Percentiles rank a stretch among this genome's conserved stretches.
phyloP scores from a whole-genome alignment of 2,329 filamentous ascomycete species.

The Talaromyces atroroseus region DNA sequence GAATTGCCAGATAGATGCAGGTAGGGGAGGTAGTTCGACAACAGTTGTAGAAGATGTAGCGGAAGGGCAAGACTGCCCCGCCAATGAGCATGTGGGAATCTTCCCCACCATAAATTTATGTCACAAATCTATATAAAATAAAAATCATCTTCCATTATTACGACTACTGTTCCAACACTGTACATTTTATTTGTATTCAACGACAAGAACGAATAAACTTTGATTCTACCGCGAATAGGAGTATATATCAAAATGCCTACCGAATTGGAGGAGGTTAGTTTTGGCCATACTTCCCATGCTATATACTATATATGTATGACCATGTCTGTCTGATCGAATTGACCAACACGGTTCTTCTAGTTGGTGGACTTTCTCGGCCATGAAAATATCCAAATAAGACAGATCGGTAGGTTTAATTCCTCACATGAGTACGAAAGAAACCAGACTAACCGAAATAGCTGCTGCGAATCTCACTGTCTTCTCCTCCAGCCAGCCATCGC shows the following conservation, averaged over 20 bases:
- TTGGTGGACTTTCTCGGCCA: slow-evolving; percentile 90
- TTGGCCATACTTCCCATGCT: neutral
- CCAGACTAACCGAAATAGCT: slow-evolving; percentile 11
- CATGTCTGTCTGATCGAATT: neutral
- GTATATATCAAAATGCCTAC: slow-evolving; percentile 62
- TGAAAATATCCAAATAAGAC: slow-evolving; percentile 83
- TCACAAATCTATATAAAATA: slow-evolving; percentile 9
- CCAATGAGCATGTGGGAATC: neutral
- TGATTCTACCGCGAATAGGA: too few relatives aligned
- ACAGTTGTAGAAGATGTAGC: too few relatives aligned
- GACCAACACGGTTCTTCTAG: slow-evolving; percentile 41
- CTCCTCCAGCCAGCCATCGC: slow-evolving; percentile 64
- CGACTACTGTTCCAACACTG: neutral
- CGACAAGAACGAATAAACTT: too few relatives aligned
- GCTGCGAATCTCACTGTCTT: slow-evolving; percentile 78
- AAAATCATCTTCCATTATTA: neutral
- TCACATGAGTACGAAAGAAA: neutral
- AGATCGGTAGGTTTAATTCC: slow-evolving; percentile 55
- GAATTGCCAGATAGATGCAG: too few relatives aligned
- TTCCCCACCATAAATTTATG: slow-evolving; percentile 10
- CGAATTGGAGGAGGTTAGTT: slow-evolving; percentile 67
- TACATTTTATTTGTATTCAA: too few relatives aligned
- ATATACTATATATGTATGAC: neutral
- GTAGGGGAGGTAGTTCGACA: too few relatives aligned
- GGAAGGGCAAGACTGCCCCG: neutral